Base-by-base conservation (phyloP, 1,284 basidiomycete genomes). In the Ceratobasidium sp. region DNA sequence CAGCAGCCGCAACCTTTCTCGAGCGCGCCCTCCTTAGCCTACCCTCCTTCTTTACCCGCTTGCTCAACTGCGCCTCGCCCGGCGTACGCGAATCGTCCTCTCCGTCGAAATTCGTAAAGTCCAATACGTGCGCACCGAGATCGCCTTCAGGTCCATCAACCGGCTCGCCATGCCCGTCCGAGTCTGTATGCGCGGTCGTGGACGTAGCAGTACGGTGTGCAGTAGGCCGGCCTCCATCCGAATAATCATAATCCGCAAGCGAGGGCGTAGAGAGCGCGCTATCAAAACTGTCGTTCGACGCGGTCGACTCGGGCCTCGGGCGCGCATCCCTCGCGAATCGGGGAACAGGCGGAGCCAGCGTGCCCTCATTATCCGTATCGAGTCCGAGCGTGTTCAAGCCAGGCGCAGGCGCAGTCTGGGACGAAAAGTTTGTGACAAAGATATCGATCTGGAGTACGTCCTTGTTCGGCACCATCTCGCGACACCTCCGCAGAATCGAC, bases 41-140 rank as follows among this genome's bases (percentile, higher is more conserved):
- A 14, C 94, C 93, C 78, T 91, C 88, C 76, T 88, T 87, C 77
- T 85, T 86, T 43, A 96, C 83, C 46, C 83, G 83, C 54, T 83
- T 82, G 72, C 87, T 91, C 46, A 96, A 84, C 76, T 84, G 82
- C 23, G 82, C 82, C 78, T 95, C 92, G 21, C 87, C 89, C 0
- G 88, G 87, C 5, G 88, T 80, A 2, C 83, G 83, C 32, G 86
- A 83, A 77, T 93, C 90, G 74, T 92, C 86, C 75, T 94, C 91
- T 30, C 91, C 92, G 75, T 94, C 92, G 77, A 92, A 95, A 77
- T 94, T 91, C 7, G 92, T 94, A 69, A 92, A 82, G 76, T 94
- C 92, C 18, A 91, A 82, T 0, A 87, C 84, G 62, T 88, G 83
- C 70, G 85, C 84, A 43, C 76, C 73, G 26, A 70, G 9, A 35